Evolutionary conservation across 106 monocot genomes (phyloP).

Genomic region (Dendrobium chrysotoxum): DNA sequence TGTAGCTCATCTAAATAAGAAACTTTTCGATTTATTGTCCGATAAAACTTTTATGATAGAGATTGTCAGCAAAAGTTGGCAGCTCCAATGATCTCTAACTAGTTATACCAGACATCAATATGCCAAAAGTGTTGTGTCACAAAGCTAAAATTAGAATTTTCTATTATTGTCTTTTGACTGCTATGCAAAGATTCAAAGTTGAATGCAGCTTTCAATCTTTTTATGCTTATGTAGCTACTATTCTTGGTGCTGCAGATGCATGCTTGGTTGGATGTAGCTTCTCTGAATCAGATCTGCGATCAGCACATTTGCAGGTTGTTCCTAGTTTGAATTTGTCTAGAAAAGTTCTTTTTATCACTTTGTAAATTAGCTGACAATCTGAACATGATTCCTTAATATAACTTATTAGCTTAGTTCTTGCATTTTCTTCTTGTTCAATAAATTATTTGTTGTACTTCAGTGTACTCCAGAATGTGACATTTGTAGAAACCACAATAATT

Average conservation of each 20-base stretch:
- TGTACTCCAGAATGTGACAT: not conserved
- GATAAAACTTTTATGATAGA: not conserved
- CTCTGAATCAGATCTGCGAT: conserved; percentile 79
- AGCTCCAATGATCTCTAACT: not conserved
- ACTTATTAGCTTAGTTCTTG: not conserved
- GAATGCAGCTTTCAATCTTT: not conserved
- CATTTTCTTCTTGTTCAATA: conserved; percentile 1
- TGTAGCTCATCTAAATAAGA: not conserved
- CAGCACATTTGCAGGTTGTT: conserved; percentile 89
- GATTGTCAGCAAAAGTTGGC: too few relatives aligned
- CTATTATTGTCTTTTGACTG: not conserved
- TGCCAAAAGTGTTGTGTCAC: not conserved
- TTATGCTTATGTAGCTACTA: not conserved
- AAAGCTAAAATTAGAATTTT: not conserved
- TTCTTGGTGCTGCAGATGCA: conserved; percentile 65
- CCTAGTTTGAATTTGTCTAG: not conserved
- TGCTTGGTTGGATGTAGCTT: conserved; percentile 66
- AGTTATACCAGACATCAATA: not conserved
- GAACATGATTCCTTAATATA: not conserved
- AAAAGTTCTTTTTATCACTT: not conserved
- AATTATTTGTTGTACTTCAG: not conserved
- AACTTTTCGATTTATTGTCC: not conserved
- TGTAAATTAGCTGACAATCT: conserved; percentile 5
- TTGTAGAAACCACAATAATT: not conserved
- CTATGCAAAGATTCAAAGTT: conserved; percentile 4